Evolutionary conservation across 768 basidiomycete genomes (phyloP).

Genomic region (Aureoboletus auriporus): DNA sequence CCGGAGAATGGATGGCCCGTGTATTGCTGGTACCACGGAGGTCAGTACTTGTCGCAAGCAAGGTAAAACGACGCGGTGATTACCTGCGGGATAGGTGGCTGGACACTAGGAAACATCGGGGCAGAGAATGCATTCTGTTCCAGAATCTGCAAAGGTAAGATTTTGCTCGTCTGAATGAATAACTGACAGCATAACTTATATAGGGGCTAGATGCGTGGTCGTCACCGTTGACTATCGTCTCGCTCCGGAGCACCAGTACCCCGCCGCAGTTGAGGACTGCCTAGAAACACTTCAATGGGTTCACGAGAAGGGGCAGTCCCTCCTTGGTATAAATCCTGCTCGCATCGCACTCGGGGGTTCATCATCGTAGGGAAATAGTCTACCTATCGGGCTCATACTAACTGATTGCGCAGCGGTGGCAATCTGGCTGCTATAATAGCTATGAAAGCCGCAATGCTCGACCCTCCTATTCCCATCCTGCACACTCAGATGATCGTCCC

Average conservation of each 20-base stretch:
- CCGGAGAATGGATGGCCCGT: constrained; percentile 65
- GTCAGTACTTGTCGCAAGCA: constrained; percentile 29
- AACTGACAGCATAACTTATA: neutral
- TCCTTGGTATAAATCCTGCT: constrained; percentile 46
- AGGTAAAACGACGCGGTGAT: neutral
- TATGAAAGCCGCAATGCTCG: constrained; percentile 53
- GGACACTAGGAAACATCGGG: constrained; percentile 67
- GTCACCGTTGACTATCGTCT: constrained; percentile 32
- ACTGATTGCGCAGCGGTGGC: constrained; percentile 49
- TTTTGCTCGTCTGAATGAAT: neutral
- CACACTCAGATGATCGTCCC: constrained; percentile 72
- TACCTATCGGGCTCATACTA: neutral
- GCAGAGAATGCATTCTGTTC: constrained; percentile 57
- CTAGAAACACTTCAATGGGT: constrained; percentile 36
- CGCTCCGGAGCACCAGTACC: constrained; percentile 32
- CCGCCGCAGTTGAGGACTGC: constrained; percentile 31
- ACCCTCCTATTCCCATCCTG: constrained; percentile 48
- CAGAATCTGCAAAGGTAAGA: constrained; percentile 25
- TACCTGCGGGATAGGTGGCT: constrained; percentile 49
- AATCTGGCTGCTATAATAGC: constrained; percentile 67
- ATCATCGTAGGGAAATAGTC: constrained; percentile 46
- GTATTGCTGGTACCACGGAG: constrained; percentile 73
- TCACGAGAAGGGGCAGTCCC: constrained; percentile 37
- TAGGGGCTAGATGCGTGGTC: constrained; percentile 32
- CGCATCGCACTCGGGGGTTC: constrained; percentile 70